Evolutionary conservation across 805 yeast species (phyloP), one percentile per base, ranked within the genome.

Genomic region (Pichia membranifaciens): DNA sequence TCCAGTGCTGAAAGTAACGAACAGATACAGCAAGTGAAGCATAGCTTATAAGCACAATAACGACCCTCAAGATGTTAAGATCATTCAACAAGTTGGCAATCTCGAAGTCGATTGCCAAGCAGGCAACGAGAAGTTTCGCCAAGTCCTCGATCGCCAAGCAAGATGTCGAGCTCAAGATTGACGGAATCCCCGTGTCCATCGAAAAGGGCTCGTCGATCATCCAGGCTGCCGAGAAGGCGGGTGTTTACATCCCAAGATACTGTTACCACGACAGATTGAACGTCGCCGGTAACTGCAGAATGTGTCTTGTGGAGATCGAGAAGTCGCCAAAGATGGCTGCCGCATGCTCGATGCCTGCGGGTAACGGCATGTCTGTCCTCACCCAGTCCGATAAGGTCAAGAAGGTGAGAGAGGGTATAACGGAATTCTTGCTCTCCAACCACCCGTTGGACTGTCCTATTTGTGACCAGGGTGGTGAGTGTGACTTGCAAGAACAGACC

Each of bases 381-480:
- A 87, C 96, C 43, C 77, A 82, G 63, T 71, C 83, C 35, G 91
- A 84, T 56, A 79, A 87, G 61, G 86, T 85, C 53, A 82, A 78
- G 66, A 80, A 83, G 66, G 87, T 90, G 40, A 78, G 95, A 63
- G 96, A 87, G 68, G 91, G 91, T 64, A 93, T 87, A 58, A 87
- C 95, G 38, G 96, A 87, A 69, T 84, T 87, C 82, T 70, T 87
- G 52, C 75, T 87, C 54, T 87, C 87, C 56, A 87, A 87, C 73
- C 96, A 87, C 71, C 96, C 96, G 20, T 75, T 87, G 62, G 96
- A 87, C 71, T 87, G 95, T 70, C 96, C 95, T 21, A 84, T 87
- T 47, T 87, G 96, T 68, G 96, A 87, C 69, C 96, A 87, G 69
- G 96, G 95, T 69, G 96, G 96, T 55, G 96, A 87, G 67, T 87